Evolutionary conservation across 805 yeast species (phyloP), one percentile per base, ranked within the genome.

Genomic region (Brettanomyces sp.): DNA sequence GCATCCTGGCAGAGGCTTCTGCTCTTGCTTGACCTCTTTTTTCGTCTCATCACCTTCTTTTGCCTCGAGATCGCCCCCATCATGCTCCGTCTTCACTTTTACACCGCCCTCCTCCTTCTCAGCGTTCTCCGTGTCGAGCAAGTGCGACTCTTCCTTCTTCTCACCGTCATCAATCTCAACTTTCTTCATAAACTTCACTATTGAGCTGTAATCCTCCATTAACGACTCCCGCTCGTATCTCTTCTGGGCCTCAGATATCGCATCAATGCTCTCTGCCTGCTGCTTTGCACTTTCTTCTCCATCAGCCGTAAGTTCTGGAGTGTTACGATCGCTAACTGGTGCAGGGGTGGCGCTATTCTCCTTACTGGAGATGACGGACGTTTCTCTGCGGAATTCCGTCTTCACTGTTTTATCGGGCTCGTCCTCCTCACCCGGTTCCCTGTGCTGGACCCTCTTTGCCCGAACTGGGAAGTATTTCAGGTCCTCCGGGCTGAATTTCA

Each of bases 401-500:
- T 69, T 67, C 21, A 66, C 59, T 1, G 59, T 48, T 4, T 60
- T 65, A 13, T 66, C 58, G n/a, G 64, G 54, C 13, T 48, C 39
- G 3, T 58, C 49, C 36, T 53, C 60, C 43, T 61, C 65, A 2
- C 65, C 66, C 32, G 56, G 56, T 35, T 60, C 73, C 35, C 63
- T 66, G 45, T 68, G 72, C 32, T 69, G 72, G 9, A 68, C 65
- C 62, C 88, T 72, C 8, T 69, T 69, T 1, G 91, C 86, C 53
- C 89, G 73, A 4, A 84, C 81, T 0, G 91, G 91, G 67, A 84
- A 82, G 32, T 82, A 60, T 18, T 68, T 73, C 0, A 79, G 70
- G 45, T 77, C 82, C n/a, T 65, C 68, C 24, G 67, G 77, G 22
- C 69, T 74, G 52, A 76, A 70, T 28, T 64, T 65, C 51, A 78